These are phyloP conservation scores for Quercus lobata DNA, from an alignment of 331 rosid genomes.

Conservation along the genomic window DNA sequence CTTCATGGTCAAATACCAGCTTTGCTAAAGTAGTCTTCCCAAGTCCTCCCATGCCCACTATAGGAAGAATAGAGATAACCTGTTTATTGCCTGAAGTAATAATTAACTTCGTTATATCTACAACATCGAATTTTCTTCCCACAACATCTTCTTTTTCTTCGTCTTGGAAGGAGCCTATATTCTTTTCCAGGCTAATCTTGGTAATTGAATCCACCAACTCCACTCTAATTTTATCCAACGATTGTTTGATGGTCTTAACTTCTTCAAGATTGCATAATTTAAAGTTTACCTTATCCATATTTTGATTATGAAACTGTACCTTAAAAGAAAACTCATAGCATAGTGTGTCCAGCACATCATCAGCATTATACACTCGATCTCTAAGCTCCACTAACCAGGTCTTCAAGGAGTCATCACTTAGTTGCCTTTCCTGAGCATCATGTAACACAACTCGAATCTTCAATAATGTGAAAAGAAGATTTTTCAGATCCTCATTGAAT, in stretches of 20 bases:
- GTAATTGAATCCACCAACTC: too few relatives aligned
- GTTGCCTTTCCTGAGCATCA: not conserved
- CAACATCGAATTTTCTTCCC: not conserved
- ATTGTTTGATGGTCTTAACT: too few relatives aligned
- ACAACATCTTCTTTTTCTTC: not conserved
- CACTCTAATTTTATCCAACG: too few relatives aligned
- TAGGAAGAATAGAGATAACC: not conserved
- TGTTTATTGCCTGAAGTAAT: too few relatives aligned
- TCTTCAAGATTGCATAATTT: too few relatives aligned
- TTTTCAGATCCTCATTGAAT: not conserved
- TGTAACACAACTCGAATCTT: not conserved
- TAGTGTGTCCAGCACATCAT: not conserved
- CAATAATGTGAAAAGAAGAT: not conserved
- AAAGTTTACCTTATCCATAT: too few relatives aligned
- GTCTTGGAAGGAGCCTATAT: too few relatives aligned
- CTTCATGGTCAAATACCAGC: not conserved
- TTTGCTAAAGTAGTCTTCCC: not conserved
- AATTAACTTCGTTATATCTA: not conserved
- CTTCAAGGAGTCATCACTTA: not conserved
- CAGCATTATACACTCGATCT: too few relatives aligned
- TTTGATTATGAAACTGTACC: not conserved
- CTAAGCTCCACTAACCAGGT: not conserved
- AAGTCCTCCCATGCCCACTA: not conserved
- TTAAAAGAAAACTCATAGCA: too few relatives aligned
- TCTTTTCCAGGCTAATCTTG: too few relatives aligned